Conservation (phyloP, 495 filamentous ascomycete genomes). For the Cairneyella variabilis region DNA sequence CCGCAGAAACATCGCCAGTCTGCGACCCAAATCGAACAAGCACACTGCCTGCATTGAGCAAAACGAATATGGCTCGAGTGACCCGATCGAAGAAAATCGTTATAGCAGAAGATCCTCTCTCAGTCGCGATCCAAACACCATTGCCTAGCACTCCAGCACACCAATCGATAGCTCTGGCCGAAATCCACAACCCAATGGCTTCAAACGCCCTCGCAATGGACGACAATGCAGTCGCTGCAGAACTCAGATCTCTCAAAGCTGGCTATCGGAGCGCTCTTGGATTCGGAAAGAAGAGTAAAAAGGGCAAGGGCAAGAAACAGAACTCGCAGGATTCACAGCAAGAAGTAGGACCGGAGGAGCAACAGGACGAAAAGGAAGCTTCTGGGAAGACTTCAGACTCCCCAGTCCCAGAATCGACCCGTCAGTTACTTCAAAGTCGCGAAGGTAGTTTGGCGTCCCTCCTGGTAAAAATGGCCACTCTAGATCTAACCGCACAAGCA, state of each 20-base stretch:
- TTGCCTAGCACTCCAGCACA: conserved; percentile 1
- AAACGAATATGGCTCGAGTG: conserved; percentile 30
- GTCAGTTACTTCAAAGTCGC: conserved; percentile 2
- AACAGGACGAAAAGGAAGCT: not conserved
- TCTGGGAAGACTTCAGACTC: not conserved
- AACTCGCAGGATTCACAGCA: not conserved
- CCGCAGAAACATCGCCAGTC: conserved; percentile 2
- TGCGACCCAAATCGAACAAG: not conserved
- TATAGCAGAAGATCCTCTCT: conserved; percentile 20
- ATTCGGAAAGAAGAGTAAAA: conserved; percentile 22
- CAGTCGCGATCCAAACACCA: conserved; percentile 9
- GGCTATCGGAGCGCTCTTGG: conserved; percentile 26
- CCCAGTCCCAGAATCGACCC: conserved; percentile 1
- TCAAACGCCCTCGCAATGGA: conserved; percentile 16
- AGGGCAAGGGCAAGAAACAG: conserved; percentile 27
- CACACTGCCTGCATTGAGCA: not conserved
- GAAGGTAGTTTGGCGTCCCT: conserved; percentile 15
- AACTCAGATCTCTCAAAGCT: conserved; percentile 25
- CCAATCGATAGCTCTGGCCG: conserved; percentile 22
- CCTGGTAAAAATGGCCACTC: not conserved
- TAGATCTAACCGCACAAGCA: conserved; percentile 8
- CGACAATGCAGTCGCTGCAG: conserved; percentile 14
- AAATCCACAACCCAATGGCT: conserved; percentile 26
- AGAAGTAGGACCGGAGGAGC: not conserved
- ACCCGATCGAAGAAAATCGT: conserved; percentile 29